A percentile compares a stretch with the other conserved stretches of the same genome.
phyloP scores from a whole-genome alignment of 2,329 filamentous ascomycete species.

The Clonostachys solani region DNA sequence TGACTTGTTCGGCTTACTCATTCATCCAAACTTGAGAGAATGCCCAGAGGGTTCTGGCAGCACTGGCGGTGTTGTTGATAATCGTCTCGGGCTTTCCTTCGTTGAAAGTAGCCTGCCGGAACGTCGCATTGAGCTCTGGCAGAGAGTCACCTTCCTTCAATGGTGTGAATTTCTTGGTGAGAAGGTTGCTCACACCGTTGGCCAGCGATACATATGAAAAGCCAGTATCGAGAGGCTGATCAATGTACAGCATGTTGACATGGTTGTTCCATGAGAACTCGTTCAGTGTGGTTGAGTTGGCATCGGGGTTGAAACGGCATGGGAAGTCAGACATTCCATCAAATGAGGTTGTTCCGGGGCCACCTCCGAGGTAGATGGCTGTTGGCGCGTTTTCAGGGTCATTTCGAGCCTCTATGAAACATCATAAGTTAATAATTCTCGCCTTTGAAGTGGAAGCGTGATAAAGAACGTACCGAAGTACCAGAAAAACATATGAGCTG shows the following conservation, averaged over 20 bases:
- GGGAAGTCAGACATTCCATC: conserved; percentile 53
- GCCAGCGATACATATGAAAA: conserved; percentile 29
- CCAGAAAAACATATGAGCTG: conserved; percentile 35
- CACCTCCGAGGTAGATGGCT: conserved; percentile 59
- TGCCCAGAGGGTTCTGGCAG: conserved; percentile 54
- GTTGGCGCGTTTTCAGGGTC: conserved; percentile 11
- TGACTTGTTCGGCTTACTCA: conserved; percentile 6
- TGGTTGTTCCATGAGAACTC: conserved; percentile 23
- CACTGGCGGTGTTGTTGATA: conserved; percentile 43
- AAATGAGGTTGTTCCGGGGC: conserved; percentile 57
- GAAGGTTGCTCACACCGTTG: conserved; percentile 52
- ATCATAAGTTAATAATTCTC: no score
- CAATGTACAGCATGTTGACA: conserved; percentile 12
- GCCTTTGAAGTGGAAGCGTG: neutral
- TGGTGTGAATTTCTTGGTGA: conserved; percentile 20
- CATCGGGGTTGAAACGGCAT: conserved; percentile 38
- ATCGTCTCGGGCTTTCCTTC: neutral
- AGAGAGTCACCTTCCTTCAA: neutral
- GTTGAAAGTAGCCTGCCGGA: conserved; percentile 6
- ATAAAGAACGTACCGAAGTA: conserved; percentile 21
- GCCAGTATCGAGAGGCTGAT: conserved; percentile 11
- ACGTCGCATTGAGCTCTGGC: conserved; percentile 7
- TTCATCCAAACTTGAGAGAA: conserved; percentile 55
- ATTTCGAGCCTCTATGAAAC: conserved; percentile 21
- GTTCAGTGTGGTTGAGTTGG: conserved; percentile 47